Base-by-base conservation (phyloP, 179 eudicot genomes). In the Silene vulgaris region DNA sequence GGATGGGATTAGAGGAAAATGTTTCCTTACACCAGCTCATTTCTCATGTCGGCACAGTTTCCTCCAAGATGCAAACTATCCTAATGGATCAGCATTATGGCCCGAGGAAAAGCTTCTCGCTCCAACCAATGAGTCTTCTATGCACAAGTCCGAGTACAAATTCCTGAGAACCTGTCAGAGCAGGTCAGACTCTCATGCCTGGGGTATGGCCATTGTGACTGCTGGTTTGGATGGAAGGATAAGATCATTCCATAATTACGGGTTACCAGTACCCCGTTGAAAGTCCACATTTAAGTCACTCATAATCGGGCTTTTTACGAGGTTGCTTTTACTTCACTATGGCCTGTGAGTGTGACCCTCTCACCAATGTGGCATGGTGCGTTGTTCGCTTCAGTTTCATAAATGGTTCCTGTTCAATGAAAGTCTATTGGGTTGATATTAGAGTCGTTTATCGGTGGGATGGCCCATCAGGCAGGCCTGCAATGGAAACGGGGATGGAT, bases 161-260 rank as follows among this genome's bases (percentile, higher is more conserved):
- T 86, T 94, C 64, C 78, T 94, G 35, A 91, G 76, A 84, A 74
- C 83, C 40, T 91, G 87, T 82, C 93, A 88, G 76, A 87, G 88
- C 76, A 82, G 79, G 29, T 81, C 85, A 14, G 82, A 73, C 54
- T 84, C 90, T 26, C 90, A 91, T 69, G 90, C 94, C 4, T 94
- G 98, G 98, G 97, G 96, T 79, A 74, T 94, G 69, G 94, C 92
- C 29, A 89, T 94, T 71, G 91, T 94, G 8, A 91, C 98, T 45
- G 98, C 91, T 56, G 94, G 96, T 8, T 90, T 89, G 90, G 97
- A 91, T 88, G 98, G 98, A 65, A 82, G 90, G 29, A 94, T 94
- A 28, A 84, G 89, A 74, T 86, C 98, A 17, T 94, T 91, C 86
- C 88, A 84, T 78, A 94, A 91, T 76, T 94, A 94, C 78, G 98